Evolutionary conservation across 208 protist genomes (phyloP).

Genomic region (Strigomonas culicis): DNA sequence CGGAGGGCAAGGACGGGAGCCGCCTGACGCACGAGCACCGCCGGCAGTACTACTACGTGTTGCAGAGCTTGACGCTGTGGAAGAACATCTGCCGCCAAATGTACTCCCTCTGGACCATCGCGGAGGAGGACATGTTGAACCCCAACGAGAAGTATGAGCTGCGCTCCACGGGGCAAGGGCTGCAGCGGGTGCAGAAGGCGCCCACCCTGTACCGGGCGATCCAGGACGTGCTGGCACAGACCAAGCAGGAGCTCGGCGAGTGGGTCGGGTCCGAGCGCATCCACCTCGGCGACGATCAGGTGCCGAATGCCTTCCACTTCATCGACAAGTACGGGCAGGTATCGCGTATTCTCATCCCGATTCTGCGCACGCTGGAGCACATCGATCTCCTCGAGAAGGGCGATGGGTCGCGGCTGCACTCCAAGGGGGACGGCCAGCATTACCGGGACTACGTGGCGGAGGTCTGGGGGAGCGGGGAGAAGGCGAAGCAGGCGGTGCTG

Average conservation of each 20-base stretch:
- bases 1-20: constrained; percentile 80
- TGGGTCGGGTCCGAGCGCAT: constrained; percentile 93
- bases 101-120: constrained; percentile 91
- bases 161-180: constrained; percentile 91
- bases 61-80: constrained; percentile 96
- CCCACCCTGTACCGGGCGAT: constrained; percentile 88
- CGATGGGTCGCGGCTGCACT: too few relatives aligned
- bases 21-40: constrained; percentile 94
- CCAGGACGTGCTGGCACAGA: constrained; percentile 73
- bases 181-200: constrained; percentile 93
- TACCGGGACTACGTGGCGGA: constrained; percentile 78
- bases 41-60: constrained; percentile 94
- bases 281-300: constrained; percentile 97
- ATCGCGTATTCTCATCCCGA: constrained; percentile 95
- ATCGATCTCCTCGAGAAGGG: constrained; percentile 54
- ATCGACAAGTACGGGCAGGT: constrained; percentile 98
- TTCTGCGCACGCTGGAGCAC: constrained; percentile 82
- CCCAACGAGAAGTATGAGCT: constrained; percentile 81
- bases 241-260: constrained; percentile 85
- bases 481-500: constrained; percentile 84
- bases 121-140: constrained; percentile 93
- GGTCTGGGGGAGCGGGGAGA: constrained; percentile 64
- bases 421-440: constrained; percentile 22
- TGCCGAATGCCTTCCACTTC: constrained; percentile 98
- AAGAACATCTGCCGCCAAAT: constrained; percentile 89